Base-by-base conservation (phyloP, 257 asterid species). In the Solanum bulbocastanum region DNA sequence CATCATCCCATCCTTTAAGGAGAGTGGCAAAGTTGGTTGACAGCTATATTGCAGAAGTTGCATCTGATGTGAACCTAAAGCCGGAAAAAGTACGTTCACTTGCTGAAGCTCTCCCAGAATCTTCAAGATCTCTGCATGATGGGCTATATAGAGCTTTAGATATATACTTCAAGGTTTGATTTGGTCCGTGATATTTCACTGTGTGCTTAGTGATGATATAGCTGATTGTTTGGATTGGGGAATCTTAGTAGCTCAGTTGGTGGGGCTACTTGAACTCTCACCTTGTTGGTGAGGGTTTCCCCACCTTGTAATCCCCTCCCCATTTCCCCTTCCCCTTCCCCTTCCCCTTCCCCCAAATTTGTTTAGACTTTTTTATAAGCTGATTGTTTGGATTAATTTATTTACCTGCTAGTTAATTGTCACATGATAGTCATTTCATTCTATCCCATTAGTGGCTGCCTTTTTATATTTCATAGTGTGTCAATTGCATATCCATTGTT, bases 81-180 rank as follows among this genome's bases (percentile, higher is more conserved):
- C 98, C 96, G 10, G 94, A 90, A 85, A 94, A 95, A 86, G 58
- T 96, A 9, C 98, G 92, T 58, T 87, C 90, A 2, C 90, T 97
- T 91, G 99, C 97, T 10, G 97, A 93, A 91, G 94, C 94, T 44
- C 91, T 97, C 89, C 99, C 99, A 18, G 98, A 94, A 85, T 93
- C 96, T 87, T 94, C 98, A 10, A 93, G 99, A 91, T 89, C 96
- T 68, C 94, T 98, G 93, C 96, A 98, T 81, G 99, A 98, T 91
- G 99, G 99, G 90, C 88, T 98, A 71, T 98, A 98, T 89, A 91
- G 99, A 87, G 98, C 98, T 52, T 49, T 98, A 58, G 99, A 98
- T 89, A 92, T 96, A 91, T 96, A 92, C 92, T 89, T 98, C 39
- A 93, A 97, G 99, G 99, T 96, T 89, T 78, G 91, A 25, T 27